phyloP scores from a whole-genome alignment of 495 filamentous ascomycete species.

The Xylaria intraflava region DNA sequence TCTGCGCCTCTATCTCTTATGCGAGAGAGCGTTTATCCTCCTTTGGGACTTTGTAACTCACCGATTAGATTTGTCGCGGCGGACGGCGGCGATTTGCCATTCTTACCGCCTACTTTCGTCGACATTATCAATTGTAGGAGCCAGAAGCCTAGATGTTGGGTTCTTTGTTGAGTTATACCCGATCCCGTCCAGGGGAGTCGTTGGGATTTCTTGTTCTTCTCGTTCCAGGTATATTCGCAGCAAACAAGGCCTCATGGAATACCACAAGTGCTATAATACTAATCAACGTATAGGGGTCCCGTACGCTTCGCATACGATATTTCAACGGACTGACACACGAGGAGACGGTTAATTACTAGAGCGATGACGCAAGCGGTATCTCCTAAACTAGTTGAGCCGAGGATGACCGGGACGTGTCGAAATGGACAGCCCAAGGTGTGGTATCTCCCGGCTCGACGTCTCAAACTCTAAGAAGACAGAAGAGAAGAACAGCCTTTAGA shows the following conservation, averaged over 20 bases:
- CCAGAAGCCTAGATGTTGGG: conserved; percentile 12
- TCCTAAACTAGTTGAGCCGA: neutral
- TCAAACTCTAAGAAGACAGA: neutral
- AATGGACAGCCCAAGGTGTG: too few relatives aligned
- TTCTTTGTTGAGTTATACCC: conserved; percentile 8
- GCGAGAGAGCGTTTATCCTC: neutral
- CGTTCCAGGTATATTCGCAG: neutral
- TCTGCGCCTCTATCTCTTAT: neutral
- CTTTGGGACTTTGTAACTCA: conserved; percentile 33
- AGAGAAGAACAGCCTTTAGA: neutral
- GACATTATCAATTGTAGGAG: conserved; percentile 25
- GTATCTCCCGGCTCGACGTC: neutral
- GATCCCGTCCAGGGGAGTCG: neutral
- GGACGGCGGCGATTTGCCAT: conserved; percentile 73
- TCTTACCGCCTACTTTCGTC: conserved; percentile 46
- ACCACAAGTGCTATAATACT: neutral
- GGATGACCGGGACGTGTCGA: neutral
- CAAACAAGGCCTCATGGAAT: neutral
- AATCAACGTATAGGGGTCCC: too few relatives aligned
- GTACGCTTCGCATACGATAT: too few relatives aligned
- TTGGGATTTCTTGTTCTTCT: neutral
- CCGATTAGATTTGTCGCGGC: conserved; percentile 92
- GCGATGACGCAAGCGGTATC: neutral
- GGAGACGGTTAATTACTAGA: neutral
- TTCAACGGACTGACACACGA: too few relatives aligned